Evolutionary conservation across 2,329 filamentous ascomycete genomes (phyloP).

Genomic region (Cucurbitaria berberidis): DNA sequence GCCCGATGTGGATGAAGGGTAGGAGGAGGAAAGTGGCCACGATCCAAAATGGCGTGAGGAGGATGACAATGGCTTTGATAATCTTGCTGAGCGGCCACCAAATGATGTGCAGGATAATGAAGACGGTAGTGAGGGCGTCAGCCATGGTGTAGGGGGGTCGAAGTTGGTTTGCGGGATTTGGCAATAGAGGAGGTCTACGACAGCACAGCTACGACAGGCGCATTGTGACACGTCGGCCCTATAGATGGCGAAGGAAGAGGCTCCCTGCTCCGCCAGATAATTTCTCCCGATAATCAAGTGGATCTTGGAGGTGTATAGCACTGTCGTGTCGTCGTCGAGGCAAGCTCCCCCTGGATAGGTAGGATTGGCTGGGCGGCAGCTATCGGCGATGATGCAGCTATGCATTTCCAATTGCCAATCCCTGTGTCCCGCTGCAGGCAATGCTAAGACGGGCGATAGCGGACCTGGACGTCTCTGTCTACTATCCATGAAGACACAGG

Average conservation of each 20-base stretch:
- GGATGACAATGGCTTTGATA: conserved; percentile 46
- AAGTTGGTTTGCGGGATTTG: not conserved
- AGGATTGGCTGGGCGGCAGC: conserved; percentile 21
- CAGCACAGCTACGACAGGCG: conserved; percentile 8
- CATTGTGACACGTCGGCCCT: conserved; percentile 11
- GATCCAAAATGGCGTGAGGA: conserved; percentile 57
- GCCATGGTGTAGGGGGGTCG: conserved; percentile 32
- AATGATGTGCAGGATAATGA: conserved; percentile 43
- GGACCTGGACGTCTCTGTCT: conserved; percentile 15
- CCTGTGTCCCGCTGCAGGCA: conserved; percentile 31
- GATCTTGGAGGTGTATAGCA: too few species aligned
- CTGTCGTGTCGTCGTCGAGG: too few species aligned
- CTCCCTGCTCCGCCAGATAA: not conserved
- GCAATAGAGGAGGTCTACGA: conserved; percentile 1
- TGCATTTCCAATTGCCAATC: conserved; percentile 17
- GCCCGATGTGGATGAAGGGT: conserved; percentile 57
- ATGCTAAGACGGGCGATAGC: conserved; percentile 21
- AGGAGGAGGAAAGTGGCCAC: conserved; percentile 57
- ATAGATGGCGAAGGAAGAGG: not conserved
- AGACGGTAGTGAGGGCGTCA: conserved; percentile 34
- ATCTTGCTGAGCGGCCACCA: conserved; percentile 49
- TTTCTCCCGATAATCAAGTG: too few species aligned
- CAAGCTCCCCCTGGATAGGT: too few species aligned
- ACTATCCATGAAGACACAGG: not conserved
- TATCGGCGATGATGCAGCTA: conserved; percentile 27